Conservation (phyloP, 495 filamentous ascomycete genomes). For the Podospora comata region DNA sequence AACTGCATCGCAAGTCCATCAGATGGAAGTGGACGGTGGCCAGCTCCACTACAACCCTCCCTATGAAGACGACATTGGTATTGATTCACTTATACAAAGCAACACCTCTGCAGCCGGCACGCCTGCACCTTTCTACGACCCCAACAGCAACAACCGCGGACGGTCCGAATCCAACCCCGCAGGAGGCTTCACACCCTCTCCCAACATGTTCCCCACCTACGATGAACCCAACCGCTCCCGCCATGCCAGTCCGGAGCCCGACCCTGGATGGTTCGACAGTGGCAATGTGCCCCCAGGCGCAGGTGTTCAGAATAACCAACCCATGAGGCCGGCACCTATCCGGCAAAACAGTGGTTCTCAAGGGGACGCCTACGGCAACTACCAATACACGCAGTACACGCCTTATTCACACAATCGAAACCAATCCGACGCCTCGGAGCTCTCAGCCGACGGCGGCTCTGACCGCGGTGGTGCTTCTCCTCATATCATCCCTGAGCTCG, state of each 20-base stretch:
- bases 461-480: conserved; percentile 24
- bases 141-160: conserved; percentile 9
- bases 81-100: conserved; percentile 28
- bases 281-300: neutral
- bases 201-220: conserved; percentile 25
- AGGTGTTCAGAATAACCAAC: conserved; percentile 12
- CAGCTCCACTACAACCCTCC: conserved; percentile 20
- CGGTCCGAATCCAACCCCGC: conserved; percentile 23
- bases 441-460: conserved; percentile 32
- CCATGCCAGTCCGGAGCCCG: conserved; percentile 34
- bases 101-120: conserved; percentile 15
- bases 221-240: conserved; percentile 21
- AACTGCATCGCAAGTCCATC: conserved; percentile 24
- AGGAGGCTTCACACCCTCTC: conserved; percentile 22
- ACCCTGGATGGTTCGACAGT: conserved; percentile 31
- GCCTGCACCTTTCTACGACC: conserved; percentile 13
- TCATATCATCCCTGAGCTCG: conserved; percentile 27
- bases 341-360: conserved; percentile 31
- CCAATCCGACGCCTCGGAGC: conserved; percentile 40
- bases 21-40: conserved; percentile 28
- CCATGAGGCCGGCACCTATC: conserved; percentile 22
- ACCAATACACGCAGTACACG: conserved; percentile 17
- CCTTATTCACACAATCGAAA: conserved; percentile 31
- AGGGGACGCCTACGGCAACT: conserved; percentile 22
- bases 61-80: conserved; percentile 22